A percentile compares a stretch with the other conserved stretches of the same genome.
Evolutionary conservation across 805 yeast genomes (phyloP).

Genomic region (Blastobotrys chiropterorum): DNA sequence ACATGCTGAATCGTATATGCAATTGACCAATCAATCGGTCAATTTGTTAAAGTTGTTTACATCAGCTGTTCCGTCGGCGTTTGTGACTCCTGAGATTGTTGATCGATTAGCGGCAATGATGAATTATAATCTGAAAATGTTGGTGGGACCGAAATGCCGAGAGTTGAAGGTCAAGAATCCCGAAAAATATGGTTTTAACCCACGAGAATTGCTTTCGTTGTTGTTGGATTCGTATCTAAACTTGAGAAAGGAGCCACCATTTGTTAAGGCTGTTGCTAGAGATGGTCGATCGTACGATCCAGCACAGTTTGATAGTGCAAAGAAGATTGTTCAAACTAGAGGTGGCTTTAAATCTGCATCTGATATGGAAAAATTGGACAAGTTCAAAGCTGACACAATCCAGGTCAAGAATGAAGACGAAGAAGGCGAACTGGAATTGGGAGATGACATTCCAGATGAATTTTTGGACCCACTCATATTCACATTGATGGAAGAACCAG

Average conservation of each 20-base stretch:
- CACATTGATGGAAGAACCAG: constrained; percentile 94
- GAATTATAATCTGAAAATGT: constrained; percentile 82
- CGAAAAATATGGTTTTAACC: constrained; percentile 75
- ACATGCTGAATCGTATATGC: constrained; percentile 76
- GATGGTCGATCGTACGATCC: constrained; percentile 86
- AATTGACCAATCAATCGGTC: constrained; percentile 76
- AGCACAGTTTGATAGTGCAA: constrained; percentile 64
- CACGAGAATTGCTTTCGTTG: constrained; percentile 60
- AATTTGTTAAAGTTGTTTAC: constrained; percentile 76
- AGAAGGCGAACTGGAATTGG: constrained; percentile 79
- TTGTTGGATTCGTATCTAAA: constrained; percentile 73
- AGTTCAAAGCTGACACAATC: constrained; percentile 65
- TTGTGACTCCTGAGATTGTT: constrained; percentile 81
- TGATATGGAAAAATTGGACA: constrained; percentile 44
- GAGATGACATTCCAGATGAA: constrained; percentile 87
- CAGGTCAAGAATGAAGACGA: constrained; percentile 46
- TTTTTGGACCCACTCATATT: constrained; percentile 95
- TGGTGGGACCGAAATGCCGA: constrained; percentile 93
- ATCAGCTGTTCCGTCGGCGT: constrained; percentile 77
- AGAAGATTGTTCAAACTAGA: constrained; percentile 47
- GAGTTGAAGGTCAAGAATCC: constrained; percentile 82
- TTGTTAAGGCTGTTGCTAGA: constrained; percentile 73
- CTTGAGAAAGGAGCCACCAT: constrained; percentile 56
- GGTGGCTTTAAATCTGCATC: constrained; percentile 45
- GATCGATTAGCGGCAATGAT: constrained; percentile 94